These are phyloP conservation scores for Fusarium xyrophilum DNA, from an alignment of 2,329 filamentous ascomycete species.

Conservation along the genomic window DNA sequence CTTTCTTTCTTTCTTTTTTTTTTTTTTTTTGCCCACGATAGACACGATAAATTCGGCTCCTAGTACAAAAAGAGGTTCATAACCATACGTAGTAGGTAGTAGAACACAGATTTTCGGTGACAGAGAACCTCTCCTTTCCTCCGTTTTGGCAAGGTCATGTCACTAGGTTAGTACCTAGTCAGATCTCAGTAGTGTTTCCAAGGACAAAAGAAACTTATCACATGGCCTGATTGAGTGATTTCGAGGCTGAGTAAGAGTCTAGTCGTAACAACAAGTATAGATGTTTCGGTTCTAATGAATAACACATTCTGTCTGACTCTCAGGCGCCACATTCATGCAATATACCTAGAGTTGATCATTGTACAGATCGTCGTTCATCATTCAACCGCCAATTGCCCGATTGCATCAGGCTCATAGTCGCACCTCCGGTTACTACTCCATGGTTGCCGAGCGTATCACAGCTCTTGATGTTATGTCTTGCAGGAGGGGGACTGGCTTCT, in stretches of 20 bases:
- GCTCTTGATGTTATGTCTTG: background rate
- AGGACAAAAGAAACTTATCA: background rate
- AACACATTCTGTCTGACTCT: background rate
- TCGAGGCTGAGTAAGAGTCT: conserved; percentile 1
- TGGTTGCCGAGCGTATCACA: background rate
- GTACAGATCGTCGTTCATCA: conserved; percentile 1
- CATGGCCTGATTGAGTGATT: conserved; percentile 1
- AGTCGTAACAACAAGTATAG: conserved; percentile 1
- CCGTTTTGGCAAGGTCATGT: background rate
- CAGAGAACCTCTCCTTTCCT: background rate
- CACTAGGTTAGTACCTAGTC: background rate
- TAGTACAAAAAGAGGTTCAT: background rate
- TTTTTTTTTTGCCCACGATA: background rate
- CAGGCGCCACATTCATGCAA: background rate
- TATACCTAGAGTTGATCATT: conserved; percentile 1
- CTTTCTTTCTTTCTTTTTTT: too few species aligned
- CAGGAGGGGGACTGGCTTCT: background rate
- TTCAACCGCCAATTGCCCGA: background rate
- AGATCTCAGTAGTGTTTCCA: background rate
- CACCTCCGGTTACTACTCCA: too few species aligned
- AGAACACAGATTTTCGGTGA: background rate
- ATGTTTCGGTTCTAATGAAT: background rate
- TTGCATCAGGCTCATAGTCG: background rate
- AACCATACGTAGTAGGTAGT: background rate
- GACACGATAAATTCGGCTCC: background rate